Evolutionary conservation across 345 rosid species (phyloP), one percentile per base, ranked within the genome.

Genomic region (Citrus inodora): DNA sequence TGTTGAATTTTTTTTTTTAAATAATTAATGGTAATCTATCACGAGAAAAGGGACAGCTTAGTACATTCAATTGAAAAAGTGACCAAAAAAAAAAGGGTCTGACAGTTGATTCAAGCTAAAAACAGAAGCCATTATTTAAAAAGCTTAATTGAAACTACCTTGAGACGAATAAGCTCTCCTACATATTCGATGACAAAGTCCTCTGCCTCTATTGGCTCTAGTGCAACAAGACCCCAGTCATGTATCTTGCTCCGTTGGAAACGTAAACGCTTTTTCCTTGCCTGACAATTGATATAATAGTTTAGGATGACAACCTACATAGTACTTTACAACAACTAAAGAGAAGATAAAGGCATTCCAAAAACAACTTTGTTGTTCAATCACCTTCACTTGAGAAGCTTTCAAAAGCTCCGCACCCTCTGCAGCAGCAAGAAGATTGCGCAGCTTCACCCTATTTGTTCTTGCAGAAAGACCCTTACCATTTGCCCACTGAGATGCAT

Each of bases 121-220:
- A 48, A 38, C 71, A 33, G 72, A 71, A 63, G 68, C 53, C 17
- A 66, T 33, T 30, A 42, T 27, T 24, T n/a, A n/a, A 48, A 37
- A 66, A 58, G 64, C 72, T 67, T 75, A 59, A 78, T 53, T 70
- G 81, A 80, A 86, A 89, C 81, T 88, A 97, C 99, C 83, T 87
- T 86, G 24, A 94, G 88, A 82, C 99, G 98, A 81, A 97, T 93
- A 78, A 97, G 85, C 86, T 97, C 99, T 67, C 99, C 99, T 38
- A 94, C 98, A 87, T 97, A 97, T 86, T 97, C 99, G 24, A 94
- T 94, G 69, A 97, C 98, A 87, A 97, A 94, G 83, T 97, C 98
- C 84, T 97, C 98, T 9, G 98, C 93, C 82, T 97, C 98, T 79
- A 97, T 94, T 51, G 98, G 93, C 82, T 97, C 98, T 74, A 89